Evolutionary conservation across 257 asterid genomes (phyloP).

Genomic region (Solanum neorickii): DNA sequence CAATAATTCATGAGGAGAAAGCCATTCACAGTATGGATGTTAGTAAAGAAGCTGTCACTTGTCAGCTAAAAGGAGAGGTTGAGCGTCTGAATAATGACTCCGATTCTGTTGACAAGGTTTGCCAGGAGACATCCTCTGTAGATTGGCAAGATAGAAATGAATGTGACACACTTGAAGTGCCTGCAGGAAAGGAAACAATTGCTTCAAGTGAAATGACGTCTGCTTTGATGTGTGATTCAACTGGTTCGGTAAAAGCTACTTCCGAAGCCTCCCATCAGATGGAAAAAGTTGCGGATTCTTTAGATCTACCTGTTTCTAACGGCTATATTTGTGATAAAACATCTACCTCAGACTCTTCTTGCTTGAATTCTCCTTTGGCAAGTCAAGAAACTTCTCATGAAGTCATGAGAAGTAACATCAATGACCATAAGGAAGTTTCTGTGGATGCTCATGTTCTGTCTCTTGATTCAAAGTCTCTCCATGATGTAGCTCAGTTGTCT

Average conservation of each 20-base stretch:
- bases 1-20: neutral
- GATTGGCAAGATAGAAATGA: neutral
- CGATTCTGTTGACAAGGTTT: neutral
- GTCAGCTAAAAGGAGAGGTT: neutral
- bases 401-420: neutral
- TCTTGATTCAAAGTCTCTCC: neutral
- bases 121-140: neutral
- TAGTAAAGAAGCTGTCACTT: neutral
- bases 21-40: neutral
- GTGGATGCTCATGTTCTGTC: neutral
- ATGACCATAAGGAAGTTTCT: neutral
- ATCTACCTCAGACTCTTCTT: neutral
- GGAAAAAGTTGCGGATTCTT: neutral
- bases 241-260: neutral
- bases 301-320: neutral
- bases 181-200: neutral
- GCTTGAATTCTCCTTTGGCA: neutral
- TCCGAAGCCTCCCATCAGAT: neutral
- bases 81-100: neutral
- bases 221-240: neutral
- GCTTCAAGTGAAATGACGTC: slow-evolving; percentile 1
- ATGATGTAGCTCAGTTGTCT: neutral
- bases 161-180: neutral
- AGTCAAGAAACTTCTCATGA: neutral
- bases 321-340: slow-evolving; percentile 1